A percentile compares a stretch with the other conserved stretches of the same genome.
Conservation (phyloP, 2,329 filamentous ascomycete species). For the Neofusicoccum ribis region DNA sequence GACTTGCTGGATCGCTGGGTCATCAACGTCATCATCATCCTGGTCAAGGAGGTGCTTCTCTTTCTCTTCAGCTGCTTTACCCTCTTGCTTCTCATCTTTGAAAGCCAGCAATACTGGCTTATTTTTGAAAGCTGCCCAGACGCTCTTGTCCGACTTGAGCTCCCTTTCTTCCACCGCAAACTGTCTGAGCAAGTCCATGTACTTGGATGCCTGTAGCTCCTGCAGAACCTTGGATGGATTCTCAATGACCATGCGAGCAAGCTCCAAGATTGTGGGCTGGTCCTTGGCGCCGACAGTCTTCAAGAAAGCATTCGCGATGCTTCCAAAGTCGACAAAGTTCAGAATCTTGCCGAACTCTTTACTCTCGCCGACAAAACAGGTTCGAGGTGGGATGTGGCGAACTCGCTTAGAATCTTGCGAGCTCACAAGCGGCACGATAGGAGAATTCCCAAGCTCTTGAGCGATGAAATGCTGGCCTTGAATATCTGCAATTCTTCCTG, state of each 20-base stretch:
- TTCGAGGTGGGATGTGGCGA: conserved; percentile 65
- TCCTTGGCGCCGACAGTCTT: conserved; percentile 86
- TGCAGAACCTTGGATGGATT: conserved; percentile 82
- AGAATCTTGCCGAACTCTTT: conserved; percentile 85
- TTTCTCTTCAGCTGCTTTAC: conserved; percentile 34
- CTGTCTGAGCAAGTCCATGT: conserved; percentile 77
- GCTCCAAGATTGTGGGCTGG: conserved; percentile 83
- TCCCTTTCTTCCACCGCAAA: conserved; percentile 70
- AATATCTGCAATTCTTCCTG: conserved; percentile 73
- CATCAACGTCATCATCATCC: conserved; percentile 49
- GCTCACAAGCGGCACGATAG: conserved; percentile 68
- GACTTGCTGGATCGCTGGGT: conserved; percentile 19
- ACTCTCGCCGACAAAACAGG: conserved; percentile 76
- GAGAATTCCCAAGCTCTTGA: conserved; percentile 61
- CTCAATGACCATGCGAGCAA: conserved; percentile 78
- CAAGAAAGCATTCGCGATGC: conserved; percentile 83
- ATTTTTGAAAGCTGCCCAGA: conserved; percentile 74
- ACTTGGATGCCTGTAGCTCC: conserved; percentile 81
- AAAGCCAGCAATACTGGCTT: conserved; percentile 81
- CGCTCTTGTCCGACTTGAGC: conserved; percentile 74
- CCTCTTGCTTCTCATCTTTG: conserved; percentile 63
- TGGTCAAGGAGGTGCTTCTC: conserved; percentile 41
- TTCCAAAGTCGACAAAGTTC: conserved; percentile 93
- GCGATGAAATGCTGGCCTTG: conserved; percentile 53
- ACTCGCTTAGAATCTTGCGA: conserved; percentile 44